Base-by-base conservation (phyloP, 2,329 filamentous ascomycete species). In the Microascus cirrosus region DNA sequence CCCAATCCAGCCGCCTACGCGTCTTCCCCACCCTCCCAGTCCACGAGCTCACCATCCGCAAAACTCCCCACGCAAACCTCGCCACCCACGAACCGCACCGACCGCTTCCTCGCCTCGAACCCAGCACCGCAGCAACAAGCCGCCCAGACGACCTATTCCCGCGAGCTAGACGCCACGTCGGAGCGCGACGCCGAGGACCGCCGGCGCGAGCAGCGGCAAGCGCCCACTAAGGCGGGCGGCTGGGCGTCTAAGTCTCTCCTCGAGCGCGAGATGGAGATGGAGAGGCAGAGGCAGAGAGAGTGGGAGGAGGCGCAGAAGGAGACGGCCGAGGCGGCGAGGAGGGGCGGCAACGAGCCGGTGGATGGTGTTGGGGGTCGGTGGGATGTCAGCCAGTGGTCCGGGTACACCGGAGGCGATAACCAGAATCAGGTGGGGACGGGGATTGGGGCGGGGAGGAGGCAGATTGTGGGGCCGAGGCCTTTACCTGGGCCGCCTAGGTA, bases 241-340 rank as follows among this genome's bases (percentile, higher is more conserved):
- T 83, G 79, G 80, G 83, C 83, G 1, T 79, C 79, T 62, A 88
- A 86, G 73, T 87, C 84, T 0, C 76, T 91, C 11, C 78, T 91
- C 1, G 88, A 91, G 71, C 82, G 86, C 32, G 88, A 92, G 70
- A 90, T 91, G 86, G 87, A 92, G 69, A 77, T 86, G 67, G 88
- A 92, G 70, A 78, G 88, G 10, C 82, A 90, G 72, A 77, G 87
- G 15, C 88, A 92, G 71, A 79, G 78, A 58, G 88, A 92, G 68
- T 92, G 89, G 89, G 89, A 94, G 69, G 83, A 88, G 61, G 76
- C 83, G 1, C 89, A 93, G 70, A 77, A 83, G 65, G 82, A 81
- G 62, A 81, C 83, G 20, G 80, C 82, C 24, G 78, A 78, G 58
- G 77, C 81, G 0, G 74, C 76, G 6, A 76, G 75, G 36, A 70